These are phyloP conservation scores for Boletus vinaceobasis DNA, from an alignment of 768 basidiomycete species.

Conservation along the genomic window DNA sequence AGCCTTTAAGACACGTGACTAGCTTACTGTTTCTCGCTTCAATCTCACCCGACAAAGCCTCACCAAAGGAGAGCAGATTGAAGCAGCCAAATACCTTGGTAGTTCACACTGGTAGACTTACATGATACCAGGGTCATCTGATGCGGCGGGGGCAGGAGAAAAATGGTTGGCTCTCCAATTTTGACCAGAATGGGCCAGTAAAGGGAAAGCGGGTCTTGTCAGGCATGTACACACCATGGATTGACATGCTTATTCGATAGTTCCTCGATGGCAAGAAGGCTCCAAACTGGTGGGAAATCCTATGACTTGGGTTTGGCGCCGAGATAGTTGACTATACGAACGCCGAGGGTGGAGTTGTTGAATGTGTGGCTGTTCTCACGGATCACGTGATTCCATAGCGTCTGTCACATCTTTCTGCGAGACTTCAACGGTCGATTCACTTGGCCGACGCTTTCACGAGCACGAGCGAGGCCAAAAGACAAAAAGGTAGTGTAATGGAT, in stretches of 20 bases:
- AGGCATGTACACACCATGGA: not conserved
- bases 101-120: not conserved
- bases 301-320: not conserved
- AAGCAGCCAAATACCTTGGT: too few relatives aligned
- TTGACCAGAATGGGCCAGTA: not conserved
- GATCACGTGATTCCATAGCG: slow-evolving; percentile 18
- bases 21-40: not conserved
- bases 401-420: not conserved
- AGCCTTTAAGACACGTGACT: slow-evolving; percentile 19
- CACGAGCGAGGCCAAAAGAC: slow-evolving; percentile 13
- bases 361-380: slow-evolving; percentile 15
- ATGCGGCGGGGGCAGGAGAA: not conserved
- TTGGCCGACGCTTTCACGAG: slow-evolving; percentile 3
- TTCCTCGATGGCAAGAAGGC: too few relatives aligned
- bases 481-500: slow-evolving; percentile 29
- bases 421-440: not conserved
- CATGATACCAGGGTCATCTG: not conserved
- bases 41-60: too few relatives aligned
- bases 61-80: not conserved
- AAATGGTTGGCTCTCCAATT: too few relatives aligned
- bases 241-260: not conserved
- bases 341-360: not conserved
- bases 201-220: not conserved
- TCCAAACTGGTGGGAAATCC: too few relatives aligned
- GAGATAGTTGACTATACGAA: not conserved